Conservation (phyloP, 306 rosid species). For the Quercus aquifolioides region DNA sequence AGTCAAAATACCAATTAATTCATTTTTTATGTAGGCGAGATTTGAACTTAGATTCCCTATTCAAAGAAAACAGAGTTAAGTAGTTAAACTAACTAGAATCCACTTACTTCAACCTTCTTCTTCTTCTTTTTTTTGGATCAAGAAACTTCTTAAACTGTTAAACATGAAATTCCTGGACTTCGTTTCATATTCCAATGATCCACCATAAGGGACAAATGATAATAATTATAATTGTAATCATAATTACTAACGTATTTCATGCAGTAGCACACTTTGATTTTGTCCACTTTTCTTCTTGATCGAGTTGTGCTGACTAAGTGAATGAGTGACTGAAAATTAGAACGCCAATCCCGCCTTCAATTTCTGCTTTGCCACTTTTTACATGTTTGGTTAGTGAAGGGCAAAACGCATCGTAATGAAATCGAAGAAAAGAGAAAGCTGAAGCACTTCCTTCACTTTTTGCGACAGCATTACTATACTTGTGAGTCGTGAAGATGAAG, state of each 20-base stretch:
- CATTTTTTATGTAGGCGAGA: too few relatives aligned
- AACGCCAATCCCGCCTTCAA: conserved; percentile 71
- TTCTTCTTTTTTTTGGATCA: neutral
- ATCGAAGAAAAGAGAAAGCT: conserved; percentile 24
- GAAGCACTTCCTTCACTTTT: conserved; percentile 47
- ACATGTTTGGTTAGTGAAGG: conserved; percentile 29
- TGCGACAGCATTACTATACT: conserved; percentile 32
- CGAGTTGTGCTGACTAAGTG: conserved; percentile 3
- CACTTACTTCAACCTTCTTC: too few relatives aligned
- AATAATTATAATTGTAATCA: conserved; percentile 18
- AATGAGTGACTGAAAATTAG: conserved; percentile 22
- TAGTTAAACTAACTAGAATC: too few relatives aligned
- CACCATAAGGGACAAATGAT: conserved; percentile 2
- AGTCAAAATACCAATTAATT: too few relatives aligned
- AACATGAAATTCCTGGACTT: neutral
- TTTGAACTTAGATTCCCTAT: too few relatives aligned
- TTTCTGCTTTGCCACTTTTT: conserved; percentile 32
- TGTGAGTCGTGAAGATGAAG: conserved; percentile 20
- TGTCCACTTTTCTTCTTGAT: conserved; percentile 10
- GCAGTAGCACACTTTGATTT: conserved; percentile 13
- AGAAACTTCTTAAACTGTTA: conserved; percentile 24
- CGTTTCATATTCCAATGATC: conserved; percentile 34
- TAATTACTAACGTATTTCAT: neutral
- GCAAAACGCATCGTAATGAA: conserved; percentile 17
- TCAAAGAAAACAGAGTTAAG: too few relatives aligned